phyloP scores from a whole-genome alignment of 2,329 filamentous ascomycete species.

The Aschersonia sp. region DNA sequence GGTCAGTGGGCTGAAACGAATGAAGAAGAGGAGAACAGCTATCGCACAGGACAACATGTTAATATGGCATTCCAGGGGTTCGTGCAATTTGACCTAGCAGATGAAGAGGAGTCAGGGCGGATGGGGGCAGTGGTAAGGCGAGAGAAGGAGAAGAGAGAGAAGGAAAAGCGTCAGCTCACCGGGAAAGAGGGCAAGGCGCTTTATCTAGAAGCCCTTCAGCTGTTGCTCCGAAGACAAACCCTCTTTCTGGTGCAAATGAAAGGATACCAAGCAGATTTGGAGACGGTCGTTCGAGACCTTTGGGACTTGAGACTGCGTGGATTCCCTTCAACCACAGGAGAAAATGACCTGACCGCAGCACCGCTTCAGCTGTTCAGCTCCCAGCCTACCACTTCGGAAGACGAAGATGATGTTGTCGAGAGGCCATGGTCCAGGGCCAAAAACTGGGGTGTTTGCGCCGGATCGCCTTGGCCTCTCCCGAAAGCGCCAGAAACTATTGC shows the following conservation, averaged over 20 bases:
- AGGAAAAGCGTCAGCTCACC: slow-evolving; percentile 37
- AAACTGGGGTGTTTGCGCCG: slow-evolving; percentile 30
- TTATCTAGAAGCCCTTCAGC: slow-evolving; percentile 72
- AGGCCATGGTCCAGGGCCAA: slow-evolving; percentile 17
- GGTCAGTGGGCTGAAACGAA: slow-evolving; percentile 22
- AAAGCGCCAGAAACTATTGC: slow-evolving; percentile 60
- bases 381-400: slow-evolving; percentile 12
- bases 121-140: slow-evolving; percentile 39
- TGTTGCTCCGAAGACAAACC: slow-evolving; percentile 72
- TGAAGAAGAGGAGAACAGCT: no score
- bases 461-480: slow-evolving; percentile 42
- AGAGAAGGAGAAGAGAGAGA: slow-evolving; percentile 42
- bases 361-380: slow-evolving; percentile 24
- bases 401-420: slow-evolving; percentile 11
- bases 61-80: slow-evolving; percentile 25
- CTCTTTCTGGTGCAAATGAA: slow-evolving; percentile 55
- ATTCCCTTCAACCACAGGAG: slow-evolving; percentile 20
- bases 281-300: slow-evolving; percentile 67
- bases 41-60: background rate
- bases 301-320: slow-evolving; percentile 59
- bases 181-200: slow-evolving; percentile 61
- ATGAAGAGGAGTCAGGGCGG: slow-evolving; percentile 58
- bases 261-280: slow-evolving; percentile 57
- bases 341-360: slow-evolving; percentile 11
- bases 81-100: slow-evolving; percentile 41